Conservation (phyloP, 768 basidiomycete species). For the Boletus sensibilis region DNA sequence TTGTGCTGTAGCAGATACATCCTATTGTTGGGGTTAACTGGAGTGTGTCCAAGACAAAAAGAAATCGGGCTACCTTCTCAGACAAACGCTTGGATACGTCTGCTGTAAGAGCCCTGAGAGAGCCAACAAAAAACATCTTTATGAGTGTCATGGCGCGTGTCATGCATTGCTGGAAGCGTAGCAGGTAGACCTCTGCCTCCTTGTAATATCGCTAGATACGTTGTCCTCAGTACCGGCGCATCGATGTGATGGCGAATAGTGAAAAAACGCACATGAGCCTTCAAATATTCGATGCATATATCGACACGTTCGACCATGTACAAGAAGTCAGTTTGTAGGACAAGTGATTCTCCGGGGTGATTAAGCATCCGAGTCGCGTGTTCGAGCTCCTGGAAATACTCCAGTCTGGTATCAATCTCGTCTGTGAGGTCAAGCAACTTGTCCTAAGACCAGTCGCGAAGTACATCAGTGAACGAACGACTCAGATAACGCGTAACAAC, state of each 20-base stretch:
- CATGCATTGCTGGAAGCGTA: constrained; percentile 98
- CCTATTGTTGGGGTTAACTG: constrained; percentile 39
- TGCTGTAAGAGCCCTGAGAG: constrained; percentile 70
- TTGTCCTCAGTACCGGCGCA: neutral
- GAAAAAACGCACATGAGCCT: constrained; percentile 65
- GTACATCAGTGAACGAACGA: neutral
- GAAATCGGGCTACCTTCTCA: constrained; percentile 57
- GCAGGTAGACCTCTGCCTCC: constrained; percentile 92
- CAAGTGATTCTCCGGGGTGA: constrained; percentile 88
- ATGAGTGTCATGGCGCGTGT: constrained; percentile 97
- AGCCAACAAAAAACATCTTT: constrained; percentile 93
- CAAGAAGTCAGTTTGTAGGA: constrained; percentile 87
- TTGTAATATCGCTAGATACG: constrained; percentile 73
- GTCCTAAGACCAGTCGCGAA: constrained; percentile 48
- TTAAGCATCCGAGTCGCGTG: constrained; percentile 92
- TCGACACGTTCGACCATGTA: constrained; percentile 97
- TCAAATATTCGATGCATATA: constrained; percentile 89
- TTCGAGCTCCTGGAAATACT: constrained; percentile 95
- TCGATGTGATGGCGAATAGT: neutral
- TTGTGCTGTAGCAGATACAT: constrained; percentile 77
- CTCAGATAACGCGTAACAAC: constrained; percentile 25
- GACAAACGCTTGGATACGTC: constrained; percentile 75
- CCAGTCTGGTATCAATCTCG: constrained; percentile 76
- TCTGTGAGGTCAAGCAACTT: constrained; percentile 74
- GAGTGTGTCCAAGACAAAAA: neutral